phyloP scores from a whole-genome alignment of 176 grass and related monocot species.

The Avena insularis region DNA sequence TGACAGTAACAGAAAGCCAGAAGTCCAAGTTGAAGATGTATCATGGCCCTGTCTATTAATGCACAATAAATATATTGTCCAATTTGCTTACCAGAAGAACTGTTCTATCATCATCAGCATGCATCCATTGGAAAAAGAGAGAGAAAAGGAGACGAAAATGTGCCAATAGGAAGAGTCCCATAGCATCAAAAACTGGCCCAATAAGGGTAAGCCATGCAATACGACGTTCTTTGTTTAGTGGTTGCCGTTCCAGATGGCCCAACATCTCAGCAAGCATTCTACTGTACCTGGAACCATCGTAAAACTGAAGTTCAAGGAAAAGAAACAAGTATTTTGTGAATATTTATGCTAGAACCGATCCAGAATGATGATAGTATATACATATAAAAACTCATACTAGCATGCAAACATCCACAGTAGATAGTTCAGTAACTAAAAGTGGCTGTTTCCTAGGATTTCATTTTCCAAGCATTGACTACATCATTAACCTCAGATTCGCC shows the following conservation, averaged over 20 bases:
- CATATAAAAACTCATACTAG: neutral
- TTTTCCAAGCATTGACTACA: neutral
- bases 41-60: neutral
- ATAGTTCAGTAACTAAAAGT: neutral
- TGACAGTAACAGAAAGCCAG: neutral
- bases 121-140: conserved; percentile 94
- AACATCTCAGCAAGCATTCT: conserved; percentile 87
- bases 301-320: conserved; percentile 10
- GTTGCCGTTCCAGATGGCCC: conserved; percentile 82
- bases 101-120: conserved; percentile 85
- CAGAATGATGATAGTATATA: neutral
- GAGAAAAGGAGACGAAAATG: conserved; percentile 85
- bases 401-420: neutral
- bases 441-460: neutral
- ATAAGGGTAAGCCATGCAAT: conserved; percentile 77
- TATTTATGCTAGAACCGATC: neutral
- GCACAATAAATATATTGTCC: neutral
- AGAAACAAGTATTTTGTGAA: conserved; percentile 3
- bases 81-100: conserved; percentile 64
- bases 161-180: conserved; percentile 87
- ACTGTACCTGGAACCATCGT: conserved; percentile 67
- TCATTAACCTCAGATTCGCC: neutral
- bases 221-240: conserved; percentile 72
- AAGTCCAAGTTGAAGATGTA: neutral
- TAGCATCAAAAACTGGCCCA: conserved; percentile 77